Base-by-base conservation (phyloP, 805 yeast species). In the Nakazawaea siamensis region DNA sequence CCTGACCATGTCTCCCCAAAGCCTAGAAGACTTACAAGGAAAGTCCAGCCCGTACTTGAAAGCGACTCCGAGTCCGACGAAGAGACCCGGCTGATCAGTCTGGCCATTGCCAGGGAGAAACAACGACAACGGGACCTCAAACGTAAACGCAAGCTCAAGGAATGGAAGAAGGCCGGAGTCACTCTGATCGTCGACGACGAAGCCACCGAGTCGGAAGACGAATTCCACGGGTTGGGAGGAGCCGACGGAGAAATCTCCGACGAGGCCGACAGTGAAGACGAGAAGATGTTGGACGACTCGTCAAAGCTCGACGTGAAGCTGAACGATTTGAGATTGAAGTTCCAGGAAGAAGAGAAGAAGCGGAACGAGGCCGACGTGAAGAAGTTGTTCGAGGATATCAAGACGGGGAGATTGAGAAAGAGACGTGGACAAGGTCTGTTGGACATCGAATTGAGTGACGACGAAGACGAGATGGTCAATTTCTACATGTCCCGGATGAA, bases 121-220 rank as follows among this genome's bases (percentile, higher is more conserved):
- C 50, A 43, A 30, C 45, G 41, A 27, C 35, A 34, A 11, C 50
- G 51, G 15, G 54, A 50, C 19, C 33, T 32, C 6, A 41, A 44
- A 14, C 44, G 53, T 24, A 42, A 44, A 29, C 46, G 51, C 31
- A 56, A 70, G 34, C 68, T 58, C 38, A 47, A 59, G 42, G 82
- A 75, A 41, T 55, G 79, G 62, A 80, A 70, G 42, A 59, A 68
- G 19, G 65, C 58, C 38, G 88, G 88, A 2, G 44, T 76, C 14
- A 66, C 66, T 35, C 64, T 70, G 18, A 68, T 84, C 35, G 63
- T 83, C 51, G 90, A 84, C 47, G 78, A 80, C 32, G 92, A 83
- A 60, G 94, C 94, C 29, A 87, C 73, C 45, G 94, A 84, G 59
- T 81, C 92, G 24, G 94, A 84, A 41, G 94, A 84, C 62, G 94